Conservation (phyloP, 306 rosid genomes). For the Prunus armeniaca region DNA sequence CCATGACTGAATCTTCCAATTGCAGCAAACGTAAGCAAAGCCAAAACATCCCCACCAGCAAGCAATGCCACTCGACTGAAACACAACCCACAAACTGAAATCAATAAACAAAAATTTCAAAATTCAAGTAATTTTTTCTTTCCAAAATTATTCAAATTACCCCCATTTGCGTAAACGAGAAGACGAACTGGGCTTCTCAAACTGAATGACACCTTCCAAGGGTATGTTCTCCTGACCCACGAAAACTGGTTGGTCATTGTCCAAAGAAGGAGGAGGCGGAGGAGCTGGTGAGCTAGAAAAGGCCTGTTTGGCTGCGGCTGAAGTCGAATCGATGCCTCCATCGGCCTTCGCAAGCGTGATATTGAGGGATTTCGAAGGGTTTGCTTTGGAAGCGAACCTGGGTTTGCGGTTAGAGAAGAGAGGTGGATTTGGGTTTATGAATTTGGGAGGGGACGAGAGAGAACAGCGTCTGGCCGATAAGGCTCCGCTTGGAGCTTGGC, state of each 20-base stretch:
- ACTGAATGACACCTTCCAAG: slow-evolving; percentile 92
- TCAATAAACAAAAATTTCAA: not conserved
- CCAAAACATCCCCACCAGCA: slow-evolving; percentile 88
- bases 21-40: slow-evolving; percentile 74
- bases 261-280: slow-evolving; percentile 42
- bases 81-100: slow-evolving; percentile 11
- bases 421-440: slow-evolving; percentile 43
- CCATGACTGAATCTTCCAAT: slow-evolving; percentile 93
- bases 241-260: slow-evolving; percentile 52
- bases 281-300: slow-evolving; percentile 28
- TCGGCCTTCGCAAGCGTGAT: slow-evolving; percentile 58
- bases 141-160: slow-evolving; percentile 28
- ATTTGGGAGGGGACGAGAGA: slow-evolving; percentile 36
- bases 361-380: slow-evolving; percentile 35
- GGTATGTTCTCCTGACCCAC: slow-evolving; percentile 70
- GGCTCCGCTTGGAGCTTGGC: slow-evolving; percentile 56
- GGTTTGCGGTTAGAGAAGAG: slow-evolving; percentile 38
- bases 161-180: slow-evolving; percentile 81
- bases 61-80: slow-evolving; percentile 75
- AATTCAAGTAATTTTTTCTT: not conserved
- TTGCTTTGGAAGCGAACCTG: slow-evolving; percentile 29
- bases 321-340: slow-evolving; percentile 43
- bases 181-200: slow-evolving; percentile 64
- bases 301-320: slow-evolving; percentile 31
- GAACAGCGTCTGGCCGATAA: slow-evolving; percentile 42